Percentiles rank a stretch among this genome's conserved stretches.
These are phyloP conservation scores for Phytophthora melonis DNA, from an alignment of 352 stramenopile species.

Conservation along the genomic window DNA sequence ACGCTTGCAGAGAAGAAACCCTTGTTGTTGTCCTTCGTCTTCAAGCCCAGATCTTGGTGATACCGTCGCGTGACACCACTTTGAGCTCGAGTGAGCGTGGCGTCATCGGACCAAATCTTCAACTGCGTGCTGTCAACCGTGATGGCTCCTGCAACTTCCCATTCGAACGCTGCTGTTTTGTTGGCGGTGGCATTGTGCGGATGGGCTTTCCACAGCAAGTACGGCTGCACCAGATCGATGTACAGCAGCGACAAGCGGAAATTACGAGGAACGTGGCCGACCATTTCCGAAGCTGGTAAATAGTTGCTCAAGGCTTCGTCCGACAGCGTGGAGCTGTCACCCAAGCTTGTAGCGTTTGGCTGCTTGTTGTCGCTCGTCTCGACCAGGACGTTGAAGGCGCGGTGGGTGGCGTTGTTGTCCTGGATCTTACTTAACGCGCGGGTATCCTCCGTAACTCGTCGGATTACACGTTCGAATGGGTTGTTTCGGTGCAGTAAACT, in stretches of 20 bases:
- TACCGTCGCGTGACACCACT: conserved; percentile 72
- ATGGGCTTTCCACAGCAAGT: conserved; percentile 70
- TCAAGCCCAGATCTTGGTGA: conserved; percentile 54
- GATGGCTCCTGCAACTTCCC: conserved; percentile 68
- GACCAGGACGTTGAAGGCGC: conserved; percentile 95
- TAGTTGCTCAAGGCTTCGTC: conserved; percentile 60
- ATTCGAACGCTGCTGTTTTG: conserved; percentile 43
- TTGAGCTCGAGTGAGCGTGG: conserved; percentile 42
- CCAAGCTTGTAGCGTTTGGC: conserved; percentile 70
- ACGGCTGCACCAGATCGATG: conserved; percentile 95
- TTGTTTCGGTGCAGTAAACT: conserved; percentile 50
- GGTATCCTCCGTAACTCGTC: conserved; percentile 89
- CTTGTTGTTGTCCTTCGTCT: conserved; percentile 61
- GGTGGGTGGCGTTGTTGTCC: conserved; percentile 92
- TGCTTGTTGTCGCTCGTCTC: conserved; percentile 93
- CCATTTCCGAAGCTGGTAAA: conserved; percentile 46
- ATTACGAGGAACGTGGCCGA: conserved; percentile 95
- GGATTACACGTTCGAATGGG: conserved; percentile 84
- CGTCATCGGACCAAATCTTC: conserved; percentile 43
- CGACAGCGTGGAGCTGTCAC: conserved; percentile 60
- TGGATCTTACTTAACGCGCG: no score
- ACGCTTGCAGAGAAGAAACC: conserved; percentile 53
- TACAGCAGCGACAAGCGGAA: conserved; percentile 92
- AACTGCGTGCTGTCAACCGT: conserved; percentile 71
- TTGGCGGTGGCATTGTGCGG: conserved; percentile 24